Evolutionary conservation across 305 asterid genomes (phyloP).

Genomic region (Fraxinus latifolia): DNA sequence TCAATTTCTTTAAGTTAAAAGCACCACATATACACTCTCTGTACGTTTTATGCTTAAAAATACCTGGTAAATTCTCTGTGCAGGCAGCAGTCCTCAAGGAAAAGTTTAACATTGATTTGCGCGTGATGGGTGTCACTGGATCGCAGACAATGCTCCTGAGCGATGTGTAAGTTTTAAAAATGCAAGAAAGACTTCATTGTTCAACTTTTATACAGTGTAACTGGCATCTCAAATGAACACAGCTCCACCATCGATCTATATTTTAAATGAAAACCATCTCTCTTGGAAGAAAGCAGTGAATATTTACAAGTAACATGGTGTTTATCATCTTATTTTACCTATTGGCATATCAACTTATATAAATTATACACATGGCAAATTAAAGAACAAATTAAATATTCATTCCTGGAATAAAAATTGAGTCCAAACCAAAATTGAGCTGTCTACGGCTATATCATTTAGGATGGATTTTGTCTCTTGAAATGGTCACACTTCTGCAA

Average conservation of each 20-base stretch:
- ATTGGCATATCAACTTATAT: neutral
- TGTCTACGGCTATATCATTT: neutral
- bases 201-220: constrained; percentile 2
- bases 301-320: neutral
- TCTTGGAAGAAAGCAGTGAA: constrained; percentile 2
- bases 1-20: neutral
- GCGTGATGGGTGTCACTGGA: constrained; percentile 92
- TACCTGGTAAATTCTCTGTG: constrained; percentile 7
- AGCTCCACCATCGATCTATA: neutral
- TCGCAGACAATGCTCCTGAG: constrained; percentile 68
- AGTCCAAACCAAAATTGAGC: neutral
- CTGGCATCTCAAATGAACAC: neutral
- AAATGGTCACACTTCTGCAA: neutral
- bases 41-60: constrained; percentile 1
- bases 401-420: neutral
- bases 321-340: neutral
- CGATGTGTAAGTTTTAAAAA: constrained; percentile 53
- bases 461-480: neutral
- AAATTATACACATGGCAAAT: neutral
- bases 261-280: neutral
- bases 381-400: neutral
- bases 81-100: constrained; percentile 95
- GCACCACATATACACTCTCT: constrained; percentile 8
- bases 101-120: constrained; percentile 87
- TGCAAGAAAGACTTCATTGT: neutral